phyloP scores from a whole-genome alignment of 2,329 filamentous ascomycete species.

The Fusarium lateritium region DNA sequence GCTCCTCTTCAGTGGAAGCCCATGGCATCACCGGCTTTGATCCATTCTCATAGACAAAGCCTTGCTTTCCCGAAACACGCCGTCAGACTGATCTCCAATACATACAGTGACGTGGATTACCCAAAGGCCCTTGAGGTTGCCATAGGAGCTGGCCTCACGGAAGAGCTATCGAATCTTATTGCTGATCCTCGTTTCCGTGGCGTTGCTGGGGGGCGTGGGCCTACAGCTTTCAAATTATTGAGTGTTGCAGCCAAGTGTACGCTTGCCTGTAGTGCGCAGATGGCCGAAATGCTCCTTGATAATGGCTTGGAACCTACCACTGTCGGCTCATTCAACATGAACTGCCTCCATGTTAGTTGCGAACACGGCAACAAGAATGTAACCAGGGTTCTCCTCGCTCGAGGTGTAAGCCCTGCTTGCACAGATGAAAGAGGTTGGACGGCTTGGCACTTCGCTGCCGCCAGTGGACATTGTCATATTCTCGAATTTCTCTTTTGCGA shows the following conservation, averaged over 20 bases:
- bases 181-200: neutral
- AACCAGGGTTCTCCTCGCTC: neutral
- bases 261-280: neutral
- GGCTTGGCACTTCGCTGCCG: neutral
- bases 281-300: neutral
- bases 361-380: neutral
- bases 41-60: neutral
- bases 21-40: neutral
- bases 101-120: neutral
- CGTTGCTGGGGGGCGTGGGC: no score
- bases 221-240: neutral
- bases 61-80: neutral
- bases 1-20: neutral
- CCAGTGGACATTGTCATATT: neutral
- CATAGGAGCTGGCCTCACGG: neutral
- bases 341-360: neutral
- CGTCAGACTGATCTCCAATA: neutral
- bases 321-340: neutral
- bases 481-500: neutral
- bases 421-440: neutral
- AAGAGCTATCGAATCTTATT: neutral
- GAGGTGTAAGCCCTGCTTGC: neutral
- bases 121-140: neutral
- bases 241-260: neutral
- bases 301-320: neutral